Evolutionary conservation across 768 basidiomycete genomes (phyloP), one percentile per base, ranked within the genome.

Genomic region (Xerocomus spinulosus): DNA sequence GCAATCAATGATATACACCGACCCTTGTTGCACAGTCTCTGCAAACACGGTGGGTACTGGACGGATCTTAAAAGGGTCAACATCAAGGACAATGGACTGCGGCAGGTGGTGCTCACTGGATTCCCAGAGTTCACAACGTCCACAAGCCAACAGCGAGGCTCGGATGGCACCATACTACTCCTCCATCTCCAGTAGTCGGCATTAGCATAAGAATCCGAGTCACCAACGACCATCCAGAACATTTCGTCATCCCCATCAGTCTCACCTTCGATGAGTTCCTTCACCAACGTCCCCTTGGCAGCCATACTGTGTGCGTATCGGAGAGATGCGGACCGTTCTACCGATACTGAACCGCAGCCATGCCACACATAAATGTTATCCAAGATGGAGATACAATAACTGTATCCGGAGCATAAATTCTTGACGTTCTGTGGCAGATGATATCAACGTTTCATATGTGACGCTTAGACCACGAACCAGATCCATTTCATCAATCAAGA

Each of bases 171-270:
- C n/a, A 69, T 63, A 15, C 56, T 62, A 21, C 66, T 65, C 56
- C 84, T 76, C 85, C 87, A 92, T 59, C 64, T 77, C 90, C 90
- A 92, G 62, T 91, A 85, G 54, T 91, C 80, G 1, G 90, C 90
- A 35, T 77, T 81, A 3, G 87, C 87, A 60, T 82, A 90, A 4
- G 57, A 53, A 2, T 77, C 76, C 2, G 80, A 75, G 20, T 87
- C 79, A n/a, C 89, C 89, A 3, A 92, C 72, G 30, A 87, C 77
- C 80, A 87, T 82, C 86, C 90, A 90, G 60, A 92, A 90, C 78
- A 90, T 81, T 50, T 89, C 85, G 45, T 89, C 83, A 14, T 73
- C 71, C 20, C 66, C 58, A 33, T 84, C 83, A 44, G 74, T 75
- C 55, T 79, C 77, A n/a, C 80, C 79, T 56, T 92, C 87, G 1